phyloP scores from a whole-genome alignment of 805 yeast species.

The Jamesozyma lodderae region DNA sequence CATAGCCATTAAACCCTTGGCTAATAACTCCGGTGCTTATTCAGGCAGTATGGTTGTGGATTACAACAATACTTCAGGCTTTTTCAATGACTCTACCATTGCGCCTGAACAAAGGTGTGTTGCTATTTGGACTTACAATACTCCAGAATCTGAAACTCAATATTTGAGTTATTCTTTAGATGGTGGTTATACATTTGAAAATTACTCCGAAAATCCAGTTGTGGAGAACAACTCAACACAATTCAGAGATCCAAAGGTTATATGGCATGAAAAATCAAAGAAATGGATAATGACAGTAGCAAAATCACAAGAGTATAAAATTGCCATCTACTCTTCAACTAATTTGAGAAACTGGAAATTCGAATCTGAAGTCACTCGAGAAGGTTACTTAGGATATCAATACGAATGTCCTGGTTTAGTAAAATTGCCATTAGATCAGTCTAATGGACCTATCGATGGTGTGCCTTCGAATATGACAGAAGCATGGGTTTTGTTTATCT shows the following conservation, averaged over 20 bases:
- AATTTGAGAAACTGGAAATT: background rate
- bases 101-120: conserved; percentile 3
- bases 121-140: conserved; percentile 3
- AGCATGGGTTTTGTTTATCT: conserved; percentile 1
- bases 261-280: conserved; percentile 2
- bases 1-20: background rate
- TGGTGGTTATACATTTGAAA: conserved; percentile 1
- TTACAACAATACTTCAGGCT: conserved; percentile 1
- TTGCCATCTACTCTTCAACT: conserved; percentile 1
- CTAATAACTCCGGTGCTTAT: conserved; percentile 2
- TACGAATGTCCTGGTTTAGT: conserved; percentile 2
- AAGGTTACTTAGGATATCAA: conserved; percentile 1
- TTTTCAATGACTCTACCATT: background rate
- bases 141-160: conserved; percentile 1
- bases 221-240: background rate
- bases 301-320: conserved; percentile 1
- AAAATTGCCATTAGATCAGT: background rate
- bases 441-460: background rate
- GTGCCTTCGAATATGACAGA: background rate
- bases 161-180: conserved; percentile 1
- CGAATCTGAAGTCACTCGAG: background rate
- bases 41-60: conserved; percentile 2
- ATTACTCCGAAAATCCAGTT: background rate
- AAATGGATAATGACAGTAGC: conserved; percentile 3
- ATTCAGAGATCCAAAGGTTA: conserved; percentile 3